Evolutionary conservation across 2,329 filamentous ascomycete species (phyloP), one percentile per base, ranked within the genome.

Genomic region (Pseudogymnoascus sp.): DNA sequence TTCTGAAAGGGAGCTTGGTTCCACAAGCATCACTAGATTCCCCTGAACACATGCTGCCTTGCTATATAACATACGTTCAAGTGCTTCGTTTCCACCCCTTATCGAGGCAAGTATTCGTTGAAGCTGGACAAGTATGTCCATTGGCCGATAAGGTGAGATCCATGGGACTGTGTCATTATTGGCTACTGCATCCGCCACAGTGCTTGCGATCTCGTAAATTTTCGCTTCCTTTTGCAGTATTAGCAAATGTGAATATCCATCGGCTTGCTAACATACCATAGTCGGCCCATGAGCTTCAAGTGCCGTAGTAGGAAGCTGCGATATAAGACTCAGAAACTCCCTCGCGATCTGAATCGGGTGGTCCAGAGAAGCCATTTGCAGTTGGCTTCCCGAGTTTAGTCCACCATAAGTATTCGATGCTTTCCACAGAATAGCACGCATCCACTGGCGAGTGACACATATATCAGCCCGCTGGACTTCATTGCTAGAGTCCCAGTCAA

Each of bases 391-490:
- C 5, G 13, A 13, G 25, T 31, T 52, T 10, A 52, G 27, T n/a
- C 45, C 5, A 4, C 33, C 60, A 13, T 33, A 31, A 18, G 36
- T 59, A 58, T 59, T 60, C 3, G 67, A 63, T 60, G 61, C 55
- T 64, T 76, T 80, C 86, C 86, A 88, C 4, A 87, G 80, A 75
- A 87, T 85, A 1, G 84, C 82, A 15, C 82, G 77, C 13, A 88
- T 76, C 86, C 86, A 88, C 66, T 87, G 84, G 68, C 88, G 86
- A 2, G 84, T 87, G 62, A 86, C 81, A 58, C 86, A 77, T n/a
- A 88, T 77, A 67, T 88, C 84, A 2, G 87, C 84, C 35, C 84
- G 84, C 67, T 88, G 86, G 10, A 82, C 84, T 63, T 87, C 84
- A n/a, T 74, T 74, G 0, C 71, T 71, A 48, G 69, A 70, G 5